phyloP scores from a whole-genome alignment of 441 rosid genomes.

The Macaranga tanarius region DNA sequence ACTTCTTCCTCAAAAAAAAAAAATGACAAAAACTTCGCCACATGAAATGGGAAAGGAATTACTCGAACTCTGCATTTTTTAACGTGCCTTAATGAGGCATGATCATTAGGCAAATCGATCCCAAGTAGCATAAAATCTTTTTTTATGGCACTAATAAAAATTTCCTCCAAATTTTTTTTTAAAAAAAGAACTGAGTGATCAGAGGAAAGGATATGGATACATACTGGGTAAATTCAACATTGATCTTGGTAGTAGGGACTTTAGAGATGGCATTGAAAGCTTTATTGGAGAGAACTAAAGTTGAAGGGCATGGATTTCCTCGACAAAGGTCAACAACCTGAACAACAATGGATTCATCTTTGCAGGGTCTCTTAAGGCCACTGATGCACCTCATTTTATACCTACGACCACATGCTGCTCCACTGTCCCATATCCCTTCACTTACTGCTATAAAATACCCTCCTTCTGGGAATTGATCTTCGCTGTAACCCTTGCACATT shows the following conservation, averaged over 20 bases:
- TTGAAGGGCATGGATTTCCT: conserved; percentile 32
- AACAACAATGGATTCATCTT: conserved; percentile 28
- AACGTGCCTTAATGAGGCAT: too few species aligned
- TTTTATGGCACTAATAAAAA: too few species aligned
- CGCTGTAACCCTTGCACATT: conserved; percentile 29
- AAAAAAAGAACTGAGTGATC: too few species aligned
- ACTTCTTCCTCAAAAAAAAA: too few species aligned
- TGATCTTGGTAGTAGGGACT: conserved; percentile 23
- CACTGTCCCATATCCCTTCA: conserved; percentile 42
- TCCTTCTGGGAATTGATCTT: conserved; percentile 39
- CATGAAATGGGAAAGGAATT: too few species aligned
- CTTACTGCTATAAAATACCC: conserved; percentile 35
- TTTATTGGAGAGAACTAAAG: conserved; percentile 30
- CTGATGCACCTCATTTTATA: conserved; percentile 34
- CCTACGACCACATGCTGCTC: conserved; percentile 36
- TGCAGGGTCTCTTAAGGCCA: conserved; percentile 31
- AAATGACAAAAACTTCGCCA: neutral
- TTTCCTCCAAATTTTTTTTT: too few species aligned
- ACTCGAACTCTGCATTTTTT: too few species aligned
- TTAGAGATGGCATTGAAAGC: conserved; percentile 33
- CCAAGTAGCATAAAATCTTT: too few species aligned
- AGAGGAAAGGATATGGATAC: neutral
- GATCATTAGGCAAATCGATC: too few species aligned
- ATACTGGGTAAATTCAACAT: conserved; percentile 37
- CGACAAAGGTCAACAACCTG: conserved; percentile 39